Percentiles rank a stretch among this genome's conserved stretches.
Evolutionary conservation across 1,139 yeast genomes (phyloP).

Genomic region (Yamadazyma siamensis): DNA sequence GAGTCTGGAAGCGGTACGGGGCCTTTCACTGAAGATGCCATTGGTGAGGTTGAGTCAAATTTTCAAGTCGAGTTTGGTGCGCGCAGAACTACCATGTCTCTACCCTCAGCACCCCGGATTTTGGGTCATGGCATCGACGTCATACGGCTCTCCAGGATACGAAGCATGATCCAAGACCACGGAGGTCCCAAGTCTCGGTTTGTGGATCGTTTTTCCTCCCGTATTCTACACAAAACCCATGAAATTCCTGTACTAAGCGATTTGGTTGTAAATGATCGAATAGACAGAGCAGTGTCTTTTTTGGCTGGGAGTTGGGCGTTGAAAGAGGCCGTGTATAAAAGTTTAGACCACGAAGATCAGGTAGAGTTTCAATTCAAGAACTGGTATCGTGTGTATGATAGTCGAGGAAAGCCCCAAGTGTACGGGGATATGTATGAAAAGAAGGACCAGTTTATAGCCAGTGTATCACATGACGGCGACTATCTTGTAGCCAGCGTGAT

Average conservation of each 20-base stretch:
- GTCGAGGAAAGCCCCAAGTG: constrained; percentile 39
- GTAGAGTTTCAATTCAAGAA: constrained; percentile 48
- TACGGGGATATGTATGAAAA: constrained; percentile 25
- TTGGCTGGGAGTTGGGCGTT: constrained; percentile 70
- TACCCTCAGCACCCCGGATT: no score
- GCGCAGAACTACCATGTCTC: no score
- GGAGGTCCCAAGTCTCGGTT: constrained; percentile 23
- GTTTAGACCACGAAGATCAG: constrained; percentile 52
- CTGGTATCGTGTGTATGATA: constrained; percentile 53
- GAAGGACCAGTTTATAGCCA: constrained; percentile 49
- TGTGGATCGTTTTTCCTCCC: constrained; percentile 34
- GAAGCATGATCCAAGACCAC: constrained; percentile 30
- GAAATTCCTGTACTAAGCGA: constrained; percentile 40
- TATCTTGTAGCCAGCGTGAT: constrained; percentile 48
- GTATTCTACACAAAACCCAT: constrained; percentile 47
- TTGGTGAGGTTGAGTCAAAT: not conserved
- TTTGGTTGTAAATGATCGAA: constrained; percentile 11
- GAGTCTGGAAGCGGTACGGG: constrained; percentile 76
- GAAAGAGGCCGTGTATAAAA: constrained; percentile 73
- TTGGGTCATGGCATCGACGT: constrained; percentile 66
- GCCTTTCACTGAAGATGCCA: constrained; percentile 90
- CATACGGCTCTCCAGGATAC: constrained; percentile 49
- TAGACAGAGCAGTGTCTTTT: constrained; percentile 24
- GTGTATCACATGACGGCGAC: constrained; percentile 68
- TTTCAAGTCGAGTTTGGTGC: constrained; percentile 1